Evolutionary conservation across 1,284 basidiomycete genomes (phyloP).

Genomic region (Tausonia pullulans): DNA sequence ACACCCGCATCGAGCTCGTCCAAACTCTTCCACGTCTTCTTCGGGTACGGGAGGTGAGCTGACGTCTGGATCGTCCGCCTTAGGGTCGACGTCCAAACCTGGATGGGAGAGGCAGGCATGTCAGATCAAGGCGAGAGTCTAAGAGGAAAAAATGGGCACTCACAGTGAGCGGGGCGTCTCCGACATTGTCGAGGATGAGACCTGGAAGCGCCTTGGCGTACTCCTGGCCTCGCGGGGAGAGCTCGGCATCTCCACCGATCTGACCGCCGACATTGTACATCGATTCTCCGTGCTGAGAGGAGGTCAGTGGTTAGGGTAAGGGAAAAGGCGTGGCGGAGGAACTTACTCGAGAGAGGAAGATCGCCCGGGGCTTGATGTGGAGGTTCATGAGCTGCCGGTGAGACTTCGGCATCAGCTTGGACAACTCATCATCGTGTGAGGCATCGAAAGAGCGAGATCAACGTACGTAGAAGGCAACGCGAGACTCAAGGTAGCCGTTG

Average conservation of each 20-base stretch:
- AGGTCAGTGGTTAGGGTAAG: slow-evolving; percentile 3
- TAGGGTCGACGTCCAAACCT: slow-evolving; percentile 95
- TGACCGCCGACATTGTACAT: slow-evolving; percentile 94
- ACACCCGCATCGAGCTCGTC: slow-evolving; percentile 98
- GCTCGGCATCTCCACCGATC: slow-evolving; percentile 86
- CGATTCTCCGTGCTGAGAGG: slow-evolving; percentile 84
- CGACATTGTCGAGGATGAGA: slow-evolving; percentile 82
- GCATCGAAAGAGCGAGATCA: too few relatives aligned
- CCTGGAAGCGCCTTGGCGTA: slow-evolving; percentile 80
- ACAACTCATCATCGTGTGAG: too few relatives aligned
- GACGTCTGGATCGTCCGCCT: slow-evolving; percentile 88
- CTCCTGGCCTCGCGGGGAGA: slow-evolving; percentile 72
- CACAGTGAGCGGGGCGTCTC: slow-evolving; percentile 75
- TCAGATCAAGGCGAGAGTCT: background rate
- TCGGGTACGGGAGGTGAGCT: slow-evolving; percentile 67
- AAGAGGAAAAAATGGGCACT: slow-evolving; percentile 27
- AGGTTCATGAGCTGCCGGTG: slow-evolving; percentile 67
- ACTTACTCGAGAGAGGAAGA: slow-evolving; percentile 85
- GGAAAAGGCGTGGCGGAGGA: background rate
- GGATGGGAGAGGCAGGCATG: background rate
- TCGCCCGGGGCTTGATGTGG: slow-evolving; percentile 90
- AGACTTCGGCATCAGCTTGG: too few relatives aligned
- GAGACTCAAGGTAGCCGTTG: slow-evolving; percentile 85
- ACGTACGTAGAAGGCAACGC: slow-evolving; percentile 77
- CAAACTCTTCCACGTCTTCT: slow-evolving; percentile 96